phyloP scores from a whole-genome alignment of 176 grass and related monocot species.

The Alopecurus myosuroides region DNA sequence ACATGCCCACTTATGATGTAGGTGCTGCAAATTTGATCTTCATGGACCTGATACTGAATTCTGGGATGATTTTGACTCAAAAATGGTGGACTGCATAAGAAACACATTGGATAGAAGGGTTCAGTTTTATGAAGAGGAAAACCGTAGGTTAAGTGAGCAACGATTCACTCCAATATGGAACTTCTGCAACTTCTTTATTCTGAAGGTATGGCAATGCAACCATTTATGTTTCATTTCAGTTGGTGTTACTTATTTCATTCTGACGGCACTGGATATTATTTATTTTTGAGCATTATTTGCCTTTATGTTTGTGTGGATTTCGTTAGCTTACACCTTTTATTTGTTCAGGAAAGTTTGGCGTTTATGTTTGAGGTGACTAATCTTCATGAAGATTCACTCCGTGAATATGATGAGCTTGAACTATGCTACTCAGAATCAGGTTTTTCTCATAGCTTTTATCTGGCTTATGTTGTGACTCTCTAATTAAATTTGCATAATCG shows the following conservation, averaged over 20 bases:
- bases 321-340: conserved; percentile 1
- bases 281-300: background rate
- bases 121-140: conserved; percentile 98
- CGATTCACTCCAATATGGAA: conserved; percentile 91
- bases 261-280: background rate
- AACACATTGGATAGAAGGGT: conserved; percentile 89
- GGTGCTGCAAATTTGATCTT: conserved; percentile 97
- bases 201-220: conserved; percentile 59
- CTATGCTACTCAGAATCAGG: conserved; percentile 99
- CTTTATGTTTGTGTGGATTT: background rate
- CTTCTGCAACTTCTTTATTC: conserved; percentile 99
- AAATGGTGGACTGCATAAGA: conserved; percentile 89
- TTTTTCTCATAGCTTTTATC: conserved; percentile 30
- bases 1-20: conserved; percentile 31
- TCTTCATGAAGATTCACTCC: conserved; percentile 95
- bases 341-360: conserved; percentile 92
- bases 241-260: conserved; percentile 18
- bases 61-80: conserved; percentile 94
- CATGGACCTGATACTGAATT: conserved; percentile 78
- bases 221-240: background rate
- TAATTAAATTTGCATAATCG: conserved; percentile 1
- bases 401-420: conserved; percentile 98
- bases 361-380: conserved; percentile 99
- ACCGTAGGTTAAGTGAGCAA: conserved; percentile 90
- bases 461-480: background rate